Conservation (phyloP, 208 protist genomes). For the Wallacemonas sp. region DNA sequence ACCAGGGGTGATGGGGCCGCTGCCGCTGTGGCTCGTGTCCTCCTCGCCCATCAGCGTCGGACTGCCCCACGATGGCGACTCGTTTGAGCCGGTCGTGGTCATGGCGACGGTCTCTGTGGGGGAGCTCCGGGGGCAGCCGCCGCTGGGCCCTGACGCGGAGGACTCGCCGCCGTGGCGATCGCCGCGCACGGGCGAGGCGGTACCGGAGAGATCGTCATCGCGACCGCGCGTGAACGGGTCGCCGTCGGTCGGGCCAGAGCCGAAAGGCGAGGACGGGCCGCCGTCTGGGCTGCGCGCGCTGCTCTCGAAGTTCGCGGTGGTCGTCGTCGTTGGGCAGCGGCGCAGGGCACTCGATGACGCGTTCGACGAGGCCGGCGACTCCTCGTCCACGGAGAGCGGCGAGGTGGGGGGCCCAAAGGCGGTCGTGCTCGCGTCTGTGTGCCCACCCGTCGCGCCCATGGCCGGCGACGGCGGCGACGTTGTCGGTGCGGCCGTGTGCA, state of each 20-base stretch:
- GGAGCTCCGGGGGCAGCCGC: too few species aligned
- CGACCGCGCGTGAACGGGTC: too few species aligned
- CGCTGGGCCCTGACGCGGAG: too few species aligned
- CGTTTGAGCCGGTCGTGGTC: background rate
- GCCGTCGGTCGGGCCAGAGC: background rate
- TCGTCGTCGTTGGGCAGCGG: background rate
- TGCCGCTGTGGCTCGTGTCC: too few species aligned
- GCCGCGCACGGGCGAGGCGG: background rate
- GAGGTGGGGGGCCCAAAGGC: background rate
- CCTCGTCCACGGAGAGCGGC: background rate
- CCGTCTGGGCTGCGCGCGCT: background rate
- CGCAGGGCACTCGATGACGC: background rate
- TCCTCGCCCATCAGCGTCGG: too few species aligned
- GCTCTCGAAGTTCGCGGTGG: too few species aligned
- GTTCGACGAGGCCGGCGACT: background rate
- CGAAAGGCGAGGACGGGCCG: background rate
- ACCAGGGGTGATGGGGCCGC: too few species aligned
- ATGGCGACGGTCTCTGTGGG: too few species aligned
- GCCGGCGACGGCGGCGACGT: too few species aligned
- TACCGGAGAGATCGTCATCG: background rate
- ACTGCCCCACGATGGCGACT: too few species aligned
- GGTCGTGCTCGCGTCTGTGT: background rate
- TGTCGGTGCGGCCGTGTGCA: too few species aligned
- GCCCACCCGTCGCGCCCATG: background rate
- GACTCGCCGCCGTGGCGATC: too few species aligned